Evolutionary conservation across 1,284 basidiomycete species (phyloP), one percentile per base, ranked within the genome.

Genomic region (Apiotrichum domesticum): DNA sequence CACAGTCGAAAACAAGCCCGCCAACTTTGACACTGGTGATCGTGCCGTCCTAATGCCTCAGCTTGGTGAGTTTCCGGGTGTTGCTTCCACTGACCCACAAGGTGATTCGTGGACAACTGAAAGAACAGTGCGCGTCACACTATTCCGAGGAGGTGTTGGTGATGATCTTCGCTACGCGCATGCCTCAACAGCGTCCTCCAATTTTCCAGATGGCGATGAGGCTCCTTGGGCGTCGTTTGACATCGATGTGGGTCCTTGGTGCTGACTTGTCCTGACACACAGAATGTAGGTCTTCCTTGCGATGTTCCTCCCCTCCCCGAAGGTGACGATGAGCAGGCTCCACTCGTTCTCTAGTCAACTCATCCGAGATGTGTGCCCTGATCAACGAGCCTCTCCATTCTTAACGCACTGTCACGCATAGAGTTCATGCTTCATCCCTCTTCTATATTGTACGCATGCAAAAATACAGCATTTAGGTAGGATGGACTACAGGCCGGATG

Each of bases 11-110:
- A 73, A 73, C 58, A 72, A 73, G 55, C 71, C 69, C 1, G 68
- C 69, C 0, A 76, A 70, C 21, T 74, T 75, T 48, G 74, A 75
- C 39, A 71, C 71, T 0, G 72, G 74, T 1, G 74, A 75, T 42
- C 61, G 71, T 21, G 75, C 75, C 1, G 67, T 77, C 1, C 64
- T 78, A 7, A 75, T 75, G 70, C 75, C 75, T 41, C 73, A 76
- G 52, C 63, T 78, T 0, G 74, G 74, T 71, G 32, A 49, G 66
- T 56, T 11, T 2, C 1, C 5, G 39, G 9, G 50, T 52, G 10
- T 2, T 3, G 3, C 15, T 3, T 21, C 29, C 9, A 49, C 15
- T 55, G 51, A 58, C 41, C 3, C 8, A 21, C 21, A 56, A 71
- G 72, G 73, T 11, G 74, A 76, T 35, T 45, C 62, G 6, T 77